These are phyloP conservation scores for Candolleomyces aberdarensis DNA, from an alignment of 768 basidiomycete species.

Conservation along the genomic window DNA sequence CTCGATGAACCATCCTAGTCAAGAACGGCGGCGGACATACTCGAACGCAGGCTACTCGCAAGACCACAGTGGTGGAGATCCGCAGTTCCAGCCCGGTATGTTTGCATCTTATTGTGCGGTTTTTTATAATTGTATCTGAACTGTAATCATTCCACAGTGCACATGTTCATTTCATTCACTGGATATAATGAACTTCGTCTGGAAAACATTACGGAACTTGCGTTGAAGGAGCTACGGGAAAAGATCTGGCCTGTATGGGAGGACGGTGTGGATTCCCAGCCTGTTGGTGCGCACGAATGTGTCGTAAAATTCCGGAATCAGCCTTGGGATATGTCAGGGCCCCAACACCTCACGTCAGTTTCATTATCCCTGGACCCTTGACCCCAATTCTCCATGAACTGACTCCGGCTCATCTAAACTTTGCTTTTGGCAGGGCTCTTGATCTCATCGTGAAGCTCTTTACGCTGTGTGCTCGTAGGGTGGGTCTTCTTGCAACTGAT, in stretches of 20 bases:
- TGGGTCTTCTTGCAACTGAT: slow-evolving; percentile 27
- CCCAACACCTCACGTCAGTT: slow-evolving; percentile 50
- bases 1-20: slow-evolving; percentile 9
- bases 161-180: slow-evolving; percentile 70
- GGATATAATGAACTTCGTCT: slow-evolving; percentile 62
- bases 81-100: slow-evolving; percentile 4
- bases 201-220: slow-evolving; percentile 47
- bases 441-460: slow-evolving; percentile 60
- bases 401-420: no score
- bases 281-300: slow-evolving; percentile 45
- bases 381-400: background rate
- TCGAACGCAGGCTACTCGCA: slow-evolving; percentile 10
- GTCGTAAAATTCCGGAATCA: slow-evolving; percentile 59
- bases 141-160: slow-evolving; percentile 40
- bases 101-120: background rate
- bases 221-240: slow-evolving; percentile 56
- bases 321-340: slow-evolving; percentile 66
- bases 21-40: slow-evolving; percentile 11
- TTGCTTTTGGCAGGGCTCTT: slow-evolving; percentile 43
- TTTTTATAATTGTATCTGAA: background rate
- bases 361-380: background rate
- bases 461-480: slow-evolving; percentile 54
- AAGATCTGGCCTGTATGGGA: slow-evolving; percentile 64
- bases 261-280: slow-evolving; percentile 53
- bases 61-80: slow-evolving; percentile 7